Evolutionary conservation across 192 early-diverging fungal genomes (phyloP), one percentile per base, ranked within the genome.

Genomic region (Linderina pennispora): DNA sequence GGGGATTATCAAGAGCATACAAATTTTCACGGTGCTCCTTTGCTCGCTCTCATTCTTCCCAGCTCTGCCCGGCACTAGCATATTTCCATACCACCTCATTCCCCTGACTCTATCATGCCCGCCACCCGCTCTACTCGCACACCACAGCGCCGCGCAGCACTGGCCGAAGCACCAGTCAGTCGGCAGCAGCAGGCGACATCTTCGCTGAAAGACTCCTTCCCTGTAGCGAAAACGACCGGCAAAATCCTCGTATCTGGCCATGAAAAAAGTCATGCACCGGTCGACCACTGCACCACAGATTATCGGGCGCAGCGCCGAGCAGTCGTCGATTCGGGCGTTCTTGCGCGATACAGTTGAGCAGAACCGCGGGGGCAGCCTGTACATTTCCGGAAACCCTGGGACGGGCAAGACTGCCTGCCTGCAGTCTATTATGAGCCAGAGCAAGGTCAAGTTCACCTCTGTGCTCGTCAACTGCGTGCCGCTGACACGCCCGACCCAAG

Each of bases 321-420:
- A 66, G 24, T 32, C 19, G 7, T 32, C 54, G 8, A 74, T 74
- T 23, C 51, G 55, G 15, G 20, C 42, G 19, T 74, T 74, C 26
- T 52, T 74, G 7, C 36, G 38, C 6, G 26, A 23, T 2, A 65
- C 70, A 11, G 55, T 74, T 26, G 63, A 62, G 37, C 20, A 48
- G 16, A 48, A 44, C 21, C 50, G 52, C 21, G 63, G 70, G 21
- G 85, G 80, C 7, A 84, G 80, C 40, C 63, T 89, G 23, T 98
- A 97, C 58, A 82, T 97, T 13, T 87, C 88, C 6, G 94, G 94
- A 1, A 80, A 78, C 34, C 94, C 94, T 0, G 94, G 94, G 4
- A 97, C 94, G 16, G 94, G 94, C 31, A 98, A 98, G 67, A 98
- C 90, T 8, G 93, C 91, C 2, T 77, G 91, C 21, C 43, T 92